phyloP scores from a whole-genome alignment of 2,329 filamentous ascomycete genomes.

The Pseudocercospora macadamiae region DNA sequence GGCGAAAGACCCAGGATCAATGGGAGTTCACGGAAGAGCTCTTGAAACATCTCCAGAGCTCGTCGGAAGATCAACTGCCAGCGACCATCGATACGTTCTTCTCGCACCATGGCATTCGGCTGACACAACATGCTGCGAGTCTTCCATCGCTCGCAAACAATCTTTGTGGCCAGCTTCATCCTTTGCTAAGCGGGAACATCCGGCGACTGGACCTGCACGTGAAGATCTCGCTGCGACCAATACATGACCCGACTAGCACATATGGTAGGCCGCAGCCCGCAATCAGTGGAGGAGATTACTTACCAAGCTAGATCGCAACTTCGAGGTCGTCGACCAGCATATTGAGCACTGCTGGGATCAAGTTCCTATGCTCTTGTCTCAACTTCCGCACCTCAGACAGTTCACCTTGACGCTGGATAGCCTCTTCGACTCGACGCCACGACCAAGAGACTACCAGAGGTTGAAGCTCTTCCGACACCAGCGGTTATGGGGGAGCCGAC shows the following conservation, averaged over 20 bases:
- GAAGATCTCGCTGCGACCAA: slow-evolving; percentile 12
- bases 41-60: slow-evolving; percentile 14
- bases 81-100: slow-evolving; percentile 15
- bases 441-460: slow-evolving; percentile 15
- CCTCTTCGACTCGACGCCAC: slow-evolving; percentile 15
- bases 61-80: slow-evolving; percentile 11
- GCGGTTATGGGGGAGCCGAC: neutral
- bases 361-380: neutral
- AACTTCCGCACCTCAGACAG: slow-evolving; percentile 8
- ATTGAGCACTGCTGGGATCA: neutral
- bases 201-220: slow-evolving; percentile 13
- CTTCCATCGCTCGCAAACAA: slow-evolving; percentile 6
- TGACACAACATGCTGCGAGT: slow-evolving; percentile 10
- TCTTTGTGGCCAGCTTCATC: slow-evolving; percentile 11
- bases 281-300: no score
- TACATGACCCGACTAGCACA: neutral
- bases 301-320: neutral
- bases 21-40: slow-evolving; percentile 15
- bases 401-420: slow-evolving; percentile 13
- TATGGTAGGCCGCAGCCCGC: no score
- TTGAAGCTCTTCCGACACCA: neutral
- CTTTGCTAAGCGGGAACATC: slow-evolving; percentile 11
- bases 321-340: slow-evolving; percentile 14
- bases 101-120: slow-evolving; percentile 7
- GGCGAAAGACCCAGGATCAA: slow-evolving; percentile 7